Conservation (phyloP, 768 basidiomycete species). For the Phlegmacium glaucopus region DNA sequence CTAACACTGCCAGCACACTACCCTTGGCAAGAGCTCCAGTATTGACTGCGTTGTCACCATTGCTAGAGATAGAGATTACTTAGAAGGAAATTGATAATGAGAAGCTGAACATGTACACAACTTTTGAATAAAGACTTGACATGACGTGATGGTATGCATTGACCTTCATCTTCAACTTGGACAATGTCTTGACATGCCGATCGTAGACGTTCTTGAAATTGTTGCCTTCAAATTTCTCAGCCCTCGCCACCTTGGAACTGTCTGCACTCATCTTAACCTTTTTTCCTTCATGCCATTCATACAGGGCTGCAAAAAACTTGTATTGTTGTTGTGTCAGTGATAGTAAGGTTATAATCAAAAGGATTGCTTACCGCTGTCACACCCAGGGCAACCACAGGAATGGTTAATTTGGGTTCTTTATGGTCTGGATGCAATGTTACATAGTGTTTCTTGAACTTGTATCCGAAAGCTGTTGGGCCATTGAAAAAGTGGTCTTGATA, state of each 20-base stretch:
- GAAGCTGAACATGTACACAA: background rate
- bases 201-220: background rate
- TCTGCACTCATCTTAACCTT: background rate
- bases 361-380: background rate
- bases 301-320: background rate
- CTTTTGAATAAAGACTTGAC: background rate
- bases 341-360: background rate
- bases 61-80: no score
- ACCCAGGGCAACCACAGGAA: conserved; percentile 6
- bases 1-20: no score
- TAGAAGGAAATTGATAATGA: no score
- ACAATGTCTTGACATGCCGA: background rate
- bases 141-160: background rate
- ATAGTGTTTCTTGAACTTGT: conserved; percentile 6
- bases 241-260: background rate
- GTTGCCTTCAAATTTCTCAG: background rate
- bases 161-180: background rate
- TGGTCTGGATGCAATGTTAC: background rate
- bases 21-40: no score
- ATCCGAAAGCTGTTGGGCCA: conserved; percentile 3
- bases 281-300: background rate
- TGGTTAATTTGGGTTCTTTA: conserved; percentile 2
- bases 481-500: conserved; percentile 1
- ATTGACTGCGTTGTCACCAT: no score
- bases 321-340: background rate